Base-by-base conservation (phyloP, 2,329 filamentous ascomycete species). In the Macroventuria anomochaeta region DNA sequence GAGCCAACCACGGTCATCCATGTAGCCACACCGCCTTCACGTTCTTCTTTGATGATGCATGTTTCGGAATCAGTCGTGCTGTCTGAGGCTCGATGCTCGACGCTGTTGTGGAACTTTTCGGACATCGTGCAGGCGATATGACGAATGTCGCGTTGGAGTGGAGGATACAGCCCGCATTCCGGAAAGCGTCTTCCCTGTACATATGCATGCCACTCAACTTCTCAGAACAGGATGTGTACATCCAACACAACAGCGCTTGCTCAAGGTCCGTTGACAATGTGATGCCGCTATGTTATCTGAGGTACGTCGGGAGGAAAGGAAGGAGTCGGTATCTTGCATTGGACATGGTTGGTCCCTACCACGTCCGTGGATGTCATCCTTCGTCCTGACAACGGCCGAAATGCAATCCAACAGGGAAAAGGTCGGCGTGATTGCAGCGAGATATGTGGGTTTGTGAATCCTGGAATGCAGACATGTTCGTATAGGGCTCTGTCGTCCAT, bases 1-100 rank as follows among this genome's bases (percentile, higher is more conserved):
- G 69, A 71, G n/a, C 75, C 75, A 2, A 64, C 29, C 3, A 77
- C 69, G 5, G 70, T 72, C 6, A 74, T 59, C 72, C 70, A 76
- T 13, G 72, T 58, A 26, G 48, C 54, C 41, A 42, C 37, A 12
- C 44, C 53, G 33, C 59, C 59, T n/a, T 63, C 72, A 17, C 31
- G 26, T 43, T 38, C 21, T 31, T 49, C 42, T 28, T 61, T 61
- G 64, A 41, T 15, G 25, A 47, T 13, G 61, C 67, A 54, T 36
- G 71, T 65, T 46, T 75, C 71, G 37, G 62, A 49, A 31, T 61
- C 57, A 3, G 33, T 51, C 32, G 41, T 58, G 44, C 52, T 61
- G n/a, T 59, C 46, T 25, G 60, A 51, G 37, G 46, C 37, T 39
- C 26, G 51, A 34, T 44, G 55, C 15, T 58, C 47, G 29, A 53